Conservation (phyloP, 1,139 yeast species). For the Hemisphaericaspora xylofermentans region DNA sequence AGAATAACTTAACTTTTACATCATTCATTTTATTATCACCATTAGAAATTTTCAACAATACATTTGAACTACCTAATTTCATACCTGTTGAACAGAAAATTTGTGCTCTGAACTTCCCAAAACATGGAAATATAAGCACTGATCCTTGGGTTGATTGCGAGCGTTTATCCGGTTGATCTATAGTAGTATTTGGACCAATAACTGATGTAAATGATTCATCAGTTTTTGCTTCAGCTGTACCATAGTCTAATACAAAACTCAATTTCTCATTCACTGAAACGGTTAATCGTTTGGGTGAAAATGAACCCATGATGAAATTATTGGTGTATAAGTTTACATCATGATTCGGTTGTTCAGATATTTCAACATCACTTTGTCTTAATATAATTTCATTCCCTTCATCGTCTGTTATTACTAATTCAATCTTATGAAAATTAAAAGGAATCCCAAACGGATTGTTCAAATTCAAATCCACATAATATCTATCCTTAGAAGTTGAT, state of each 20-base stretch:
- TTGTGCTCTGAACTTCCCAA: conserved; percentile 24
- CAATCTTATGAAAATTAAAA: conserved; percentile 22
- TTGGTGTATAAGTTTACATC: conserved; percentile 22
- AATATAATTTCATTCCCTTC: conserved; percentile 12
- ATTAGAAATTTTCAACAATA: conserved; percentile 21
- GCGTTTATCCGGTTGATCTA: neutral
- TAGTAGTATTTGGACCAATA: neutral
- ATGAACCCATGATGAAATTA: conserved; percentile 26
- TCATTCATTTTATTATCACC: conserved; percentile 18
- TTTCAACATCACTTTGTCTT: conserved; percentile 1
- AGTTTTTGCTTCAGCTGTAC: neutral
- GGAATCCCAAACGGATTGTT: conserved; percentile 28
- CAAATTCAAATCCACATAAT: conserved; percentile 25
- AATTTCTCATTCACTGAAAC: conserved; percentile 24
- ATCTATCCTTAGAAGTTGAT: conserved; percentile 18
- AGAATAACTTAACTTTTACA: conserved; percentile 16
- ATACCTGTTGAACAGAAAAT: conserved; percentile 18
- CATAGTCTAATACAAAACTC: conserved; percentile 13
- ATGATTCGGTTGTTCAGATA: conserved; percentile 14
- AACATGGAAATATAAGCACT: conserved; percentile 13
- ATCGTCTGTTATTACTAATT: conserved; percentile 20
- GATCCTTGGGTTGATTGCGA: neutral
- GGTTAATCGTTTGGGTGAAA: conserved; percentile 21
- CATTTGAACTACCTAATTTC: conserved; percentile 23
- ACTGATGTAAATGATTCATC: conserved; percentile 8